Conservation (phyloP, 2,329 filamentous ascomycete genomes). For the Pseudopyricularia javanii region DNA sequence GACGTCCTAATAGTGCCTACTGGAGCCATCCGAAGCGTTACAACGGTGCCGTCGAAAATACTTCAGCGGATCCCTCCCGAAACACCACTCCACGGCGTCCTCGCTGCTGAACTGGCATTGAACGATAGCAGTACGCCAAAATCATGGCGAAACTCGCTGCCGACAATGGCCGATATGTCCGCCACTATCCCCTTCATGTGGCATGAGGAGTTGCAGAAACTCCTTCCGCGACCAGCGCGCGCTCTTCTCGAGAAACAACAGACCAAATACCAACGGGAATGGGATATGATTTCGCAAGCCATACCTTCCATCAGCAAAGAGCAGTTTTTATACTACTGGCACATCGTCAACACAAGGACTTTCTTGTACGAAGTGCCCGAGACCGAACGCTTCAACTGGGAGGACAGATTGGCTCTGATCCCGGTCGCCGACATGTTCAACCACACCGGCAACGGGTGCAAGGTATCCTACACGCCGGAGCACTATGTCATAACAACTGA, state of each 20-base stretch:
- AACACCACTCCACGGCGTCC: slow-evolving; percentile 50
- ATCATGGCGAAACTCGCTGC: neutral
- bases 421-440: slow-evolving; percentile 67
- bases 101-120: slow-evolving; percentile 49
- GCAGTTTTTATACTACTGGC: slow-evolving; percentile 42
- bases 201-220: slow-evolving; percentile 22
- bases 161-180: slow-evolving; percentile 41
- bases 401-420: slow-evolving; percentile 56
- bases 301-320: slow-evolving; percentile 8
- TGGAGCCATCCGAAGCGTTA: slow-evolving; percentile 2
- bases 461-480: slow-evolving; percentile 32
- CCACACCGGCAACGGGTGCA: slow-evolving; percentile 35
- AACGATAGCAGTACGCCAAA: slow-evolving; percentile 15
- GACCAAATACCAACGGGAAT: slow-evolving; percentile 12
- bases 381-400: slow-evolving; percentile 26
- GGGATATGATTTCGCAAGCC: neutral
- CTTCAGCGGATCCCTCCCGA: slow-evolving; percentile 29
- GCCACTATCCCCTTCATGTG: slow-evolving; percentile 27
- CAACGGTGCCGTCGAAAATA: slow-evolving; percentile 6
- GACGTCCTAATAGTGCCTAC: slow-evolving; percentile 3
- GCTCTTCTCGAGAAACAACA: slow-evolving; percentile 6
- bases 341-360: slow-evolving; percentile 49
- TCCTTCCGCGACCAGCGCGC: slow-evolving; percentile 22
- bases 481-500: slow-evolving; percentile 44
- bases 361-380: slow-evolving; percentile 43